phyloP scores from a whole-genome alignment of 2,329 filamentous ascomycete genomes.

The Zasmidium angulare region DNA sequence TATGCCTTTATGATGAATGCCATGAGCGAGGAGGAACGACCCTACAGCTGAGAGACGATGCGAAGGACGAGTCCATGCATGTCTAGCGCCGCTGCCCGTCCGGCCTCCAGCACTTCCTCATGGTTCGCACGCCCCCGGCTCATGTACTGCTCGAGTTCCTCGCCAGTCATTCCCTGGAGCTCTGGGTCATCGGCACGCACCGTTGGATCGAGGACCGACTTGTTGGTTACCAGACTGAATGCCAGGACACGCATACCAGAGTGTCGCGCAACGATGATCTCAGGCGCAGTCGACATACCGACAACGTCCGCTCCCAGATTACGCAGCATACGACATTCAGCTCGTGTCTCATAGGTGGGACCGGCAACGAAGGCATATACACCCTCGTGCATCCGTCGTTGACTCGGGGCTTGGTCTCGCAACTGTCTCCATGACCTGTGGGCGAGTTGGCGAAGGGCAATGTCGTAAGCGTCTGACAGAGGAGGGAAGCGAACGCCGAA shows the following conservation, averaged over 20 bases:
- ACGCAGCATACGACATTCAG: slow-evolving; percentile 63
- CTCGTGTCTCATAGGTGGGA: slow-evolving; percentile 65
- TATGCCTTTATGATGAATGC: slow-evolving; percentile 7
- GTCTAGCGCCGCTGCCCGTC: slow-evolving; percentile 58
- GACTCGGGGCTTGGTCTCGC: slow-evolving; percentile 41
- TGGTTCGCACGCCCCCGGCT: slow-evolving; percentile 63
- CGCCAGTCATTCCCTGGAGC: slow-evolving; percentile 51
- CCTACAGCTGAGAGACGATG: slow-evolving; percentile 43
- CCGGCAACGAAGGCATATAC: slow-evolving; percentile 66
- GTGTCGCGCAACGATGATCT: slow-evolving; percentile 66
- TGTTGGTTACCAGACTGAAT: slow-evolving; percentile 67
- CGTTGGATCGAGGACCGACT: slow-evolving; percentile 59
- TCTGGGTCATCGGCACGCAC: slow-evolving; percentile 58
- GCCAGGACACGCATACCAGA: slow-evolving; percentile 63
- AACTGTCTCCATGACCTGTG: slow-evolving; percentile 59
- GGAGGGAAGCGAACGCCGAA: slow-evolving; percentile 64
- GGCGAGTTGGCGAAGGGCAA: slow-evolving; percentile 57
- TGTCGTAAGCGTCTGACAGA: slow-evolving; percentile 65
- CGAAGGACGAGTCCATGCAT: slow-evolving; percentile 57
- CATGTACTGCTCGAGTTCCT: slow-evolving; percentile 56
- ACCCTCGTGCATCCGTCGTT: slow-evolving; percentile 60
- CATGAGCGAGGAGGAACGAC: slow-evolving; percentile 3
- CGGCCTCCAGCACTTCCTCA: slow-evolving; percentile 64
- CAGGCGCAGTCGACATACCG: slow-evolving; percentile 69
- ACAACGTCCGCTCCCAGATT: slow-evolving; percentile 66